phyloP scores from a whole-genome alignment of 2,329 filamentous ascomycete species.

The Diaporthe aspalathi region DNA sequence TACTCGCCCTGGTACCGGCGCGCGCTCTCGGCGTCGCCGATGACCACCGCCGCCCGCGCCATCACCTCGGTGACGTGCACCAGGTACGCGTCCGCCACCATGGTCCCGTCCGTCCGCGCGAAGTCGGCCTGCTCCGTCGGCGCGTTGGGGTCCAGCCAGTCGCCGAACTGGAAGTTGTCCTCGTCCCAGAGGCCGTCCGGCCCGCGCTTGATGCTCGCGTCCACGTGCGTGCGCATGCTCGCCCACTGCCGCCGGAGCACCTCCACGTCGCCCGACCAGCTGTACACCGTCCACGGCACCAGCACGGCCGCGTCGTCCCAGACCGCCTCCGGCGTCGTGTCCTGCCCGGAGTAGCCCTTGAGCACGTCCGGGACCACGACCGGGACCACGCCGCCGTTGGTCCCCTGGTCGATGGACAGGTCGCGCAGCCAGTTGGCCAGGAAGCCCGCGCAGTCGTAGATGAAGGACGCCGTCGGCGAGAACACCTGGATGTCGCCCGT shows the following conservation, averaged over 20 bases:
- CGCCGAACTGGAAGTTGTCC: slow-evolving; percentile 49
- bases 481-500: slow-evolving; percentile 64
- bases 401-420: slow-evolving; percentile 49
- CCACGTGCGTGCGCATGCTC: slow-evolving; percentile 48
- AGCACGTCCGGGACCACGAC: slow-evolving; percentile 49
- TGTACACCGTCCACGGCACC: slow-evolving; percentile 48
- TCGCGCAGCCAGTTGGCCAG: slow-evolving; percentile 63
- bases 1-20: slow-evolving; percentile 42
- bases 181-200: slow-evolving; percentile 50
- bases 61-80: slow-evolving; percentile 49
- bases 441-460: slow-evolving; percentile 65
- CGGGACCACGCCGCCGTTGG: slow-evolving; percentile 50
- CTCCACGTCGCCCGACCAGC: slow-evolving; percentile 44
- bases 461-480: slow-evolving; percentile 60
- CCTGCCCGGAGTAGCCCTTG: slow-evolving; percentile 37
- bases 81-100: slow-evolving; percentile 54
- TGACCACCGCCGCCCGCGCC: slow-evolving; percentile 42
- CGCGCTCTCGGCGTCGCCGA: slow-evolving; percentile 42
- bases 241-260: slow-evolving; percentile 46
- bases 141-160: slow-evolving; percentile 56
- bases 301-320: slow-evolving; percentile 50
- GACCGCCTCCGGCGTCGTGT: slow-evolving; percentile 45
- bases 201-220: slow-evolving; percentile 45
- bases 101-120: slow-evolving; percentile 48
- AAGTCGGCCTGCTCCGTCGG: slow-evolving; percentile 49